Percentiles rank a stretch among this genome's conserved stretches.
Evolutionary conservation across 1,284 basidiomycete genomes (phyloP).

Genomic region (Rhodotorula sp.): DNA sequence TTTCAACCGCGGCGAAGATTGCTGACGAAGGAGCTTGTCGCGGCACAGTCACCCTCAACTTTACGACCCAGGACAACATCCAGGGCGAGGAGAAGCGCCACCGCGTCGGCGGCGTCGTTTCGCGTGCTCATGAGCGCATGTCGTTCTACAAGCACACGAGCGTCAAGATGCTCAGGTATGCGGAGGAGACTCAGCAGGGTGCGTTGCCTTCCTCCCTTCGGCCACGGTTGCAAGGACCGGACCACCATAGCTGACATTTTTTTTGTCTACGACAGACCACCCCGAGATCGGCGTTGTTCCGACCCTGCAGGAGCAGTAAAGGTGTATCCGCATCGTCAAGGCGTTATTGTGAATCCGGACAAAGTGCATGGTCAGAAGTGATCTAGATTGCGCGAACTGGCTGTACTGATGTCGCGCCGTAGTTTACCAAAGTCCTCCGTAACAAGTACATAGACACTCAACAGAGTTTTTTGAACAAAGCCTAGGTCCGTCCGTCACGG

Average conservation of each 20-base stretch:
- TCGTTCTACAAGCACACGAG: conserved; percentile 51
- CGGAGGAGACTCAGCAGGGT: conserved; percentile 44
- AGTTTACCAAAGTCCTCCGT: too few species aligned
- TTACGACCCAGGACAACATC: conserved; percentile 26
- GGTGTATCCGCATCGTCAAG: too few species aligned
- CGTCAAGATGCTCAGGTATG: conserved; percentile 50
- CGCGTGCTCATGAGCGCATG: conserved; percentile 48
- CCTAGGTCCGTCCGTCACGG: too few species aligned
- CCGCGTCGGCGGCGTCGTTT: conserved; percentile 43
- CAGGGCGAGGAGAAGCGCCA: conserved; percentile 29
- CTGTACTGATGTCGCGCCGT: too few species aligned
- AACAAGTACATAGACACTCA: too few species aligned
- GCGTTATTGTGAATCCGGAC: not conserved
- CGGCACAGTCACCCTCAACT: conserved; percentile 31
- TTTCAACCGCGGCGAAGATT: not conserved
- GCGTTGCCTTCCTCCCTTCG: not conserved
- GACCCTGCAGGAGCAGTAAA: conserved; percentile 25
- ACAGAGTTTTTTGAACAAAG: too few species aligned
- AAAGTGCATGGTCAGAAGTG: not conserved
- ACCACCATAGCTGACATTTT: not conserved
- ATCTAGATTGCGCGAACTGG: too few species aligned
- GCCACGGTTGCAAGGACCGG: not conserved
- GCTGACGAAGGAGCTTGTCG: not conserved
- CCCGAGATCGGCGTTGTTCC: conserved; percentile 31
- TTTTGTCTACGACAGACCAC: conserved; percentile 15